Evolutionary conservation across 441 rosid genomes (phyloP), one percentile per base, ranked within the genome.

Genomic region (Brassica hybrid): DNA sequence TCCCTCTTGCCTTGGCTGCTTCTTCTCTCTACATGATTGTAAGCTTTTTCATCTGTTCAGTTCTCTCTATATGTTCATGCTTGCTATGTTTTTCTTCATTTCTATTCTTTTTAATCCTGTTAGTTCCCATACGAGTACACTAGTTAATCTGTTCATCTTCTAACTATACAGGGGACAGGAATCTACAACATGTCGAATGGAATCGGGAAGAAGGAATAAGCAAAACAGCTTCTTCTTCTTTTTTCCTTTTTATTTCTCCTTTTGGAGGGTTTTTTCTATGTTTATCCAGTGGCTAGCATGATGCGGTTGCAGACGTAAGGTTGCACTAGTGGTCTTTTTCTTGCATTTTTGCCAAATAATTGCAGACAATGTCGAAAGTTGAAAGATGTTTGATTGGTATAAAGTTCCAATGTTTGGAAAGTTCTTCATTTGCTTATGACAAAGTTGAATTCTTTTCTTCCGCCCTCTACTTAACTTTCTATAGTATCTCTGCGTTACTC

Each of bases 121-220:
- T 73, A 2, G 23, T 21, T 64, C n/a, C 34, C 13, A 13, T 16
- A 2, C 0, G n/a, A 70, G 8, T 6, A 48, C 13, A 27, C 16
- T 64, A 1, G 23, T 34, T 52, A 19, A 7, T 2, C 0, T 71
- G 3, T 16, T 57, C 65, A 67, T 71, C 19, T 7, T 57, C 69
- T 75, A 65, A 80, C 43, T 8, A 5, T 19, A 65, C 90, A 94
- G 99, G 99, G 92, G 16, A 91, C 88, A 19, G 97, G 98, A 23
- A 83, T 93, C 87, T 95, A 95, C 81, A 91, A 91, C 79, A 85
- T 93, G 99, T 83, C 98, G 2, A 87, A 91, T 65, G 99, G 98
- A 70, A 93, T 91, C 73, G 93, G 96, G 64, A 95, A 93, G 88
- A 95, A 89, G 83, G 99, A 93, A 85, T 93, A 87, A 93, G 63